phyloP scores from a whole-genome alignment of 148 eudicot species.

The Vaccinium corymbosum region DNA sequence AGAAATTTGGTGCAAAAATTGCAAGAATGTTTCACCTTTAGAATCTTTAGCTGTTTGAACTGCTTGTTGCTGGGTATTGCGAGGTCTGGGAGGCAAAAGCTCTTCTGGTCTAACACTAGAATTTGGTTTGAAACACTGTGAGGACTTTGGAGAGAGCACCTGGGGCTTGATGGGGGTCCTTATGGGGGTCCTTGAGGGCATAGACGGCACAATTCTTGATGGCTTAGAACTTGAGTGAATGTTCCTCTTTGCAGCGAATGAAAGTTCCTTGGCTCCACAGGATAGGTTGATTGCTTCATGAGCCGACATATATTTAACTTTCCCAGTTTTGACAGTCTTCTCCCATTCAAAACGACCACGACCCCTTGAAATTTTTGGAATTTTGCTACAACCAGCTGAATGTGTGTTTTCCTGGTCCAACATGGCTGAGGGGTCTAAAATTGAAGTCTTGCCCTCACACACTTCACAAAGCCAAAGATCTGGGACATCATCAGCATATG shows the following conservation, averaged over 20 bases:
- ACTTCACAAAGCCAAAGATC: constrained; percentile 27
- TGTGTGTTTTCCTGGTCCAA: background rate
- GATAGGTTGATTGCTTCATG: constrained; percentile 30
- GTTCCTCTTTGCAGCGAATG: background rate
- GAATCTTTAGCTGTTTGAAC: background rate
- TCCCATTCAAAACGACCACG: constrained; percentile 8
- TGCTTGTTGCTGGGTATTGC: background rate
- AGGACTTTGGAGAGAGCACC: background rate
- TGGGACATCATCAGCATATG: background rate
- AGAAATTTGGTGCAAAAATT: background rate
- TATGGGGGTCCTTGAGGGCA: background rate
- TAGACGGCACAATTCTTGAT: background rate
- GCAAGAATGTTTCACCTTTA: constrained; percentile 7
- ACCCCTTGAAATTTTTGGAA: background rate
- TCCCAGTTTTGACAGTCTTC: constrained; percentile 26
- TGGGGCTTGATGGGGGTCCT: background rate
- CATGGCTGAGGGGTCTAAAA: background rate
- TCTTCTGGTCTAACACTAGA: background rate
- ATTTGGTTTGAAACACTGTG: constrained; percentile 10
- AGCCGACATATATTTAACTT: constrained; percentile 21
- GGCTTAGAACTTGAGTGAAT: background rate
- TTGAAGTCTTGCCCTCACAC: background rate
- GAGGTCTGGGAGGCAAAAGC: background rate
- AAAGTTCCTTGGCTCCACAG: constrained; percentile 14
- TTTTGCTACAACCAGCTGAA: background rate